These are phyloP conservation scores for Pisolithus marmoratus DNA, from an alignment of 768 basidiomycete species.

Conservation along the genomic window DNA sequence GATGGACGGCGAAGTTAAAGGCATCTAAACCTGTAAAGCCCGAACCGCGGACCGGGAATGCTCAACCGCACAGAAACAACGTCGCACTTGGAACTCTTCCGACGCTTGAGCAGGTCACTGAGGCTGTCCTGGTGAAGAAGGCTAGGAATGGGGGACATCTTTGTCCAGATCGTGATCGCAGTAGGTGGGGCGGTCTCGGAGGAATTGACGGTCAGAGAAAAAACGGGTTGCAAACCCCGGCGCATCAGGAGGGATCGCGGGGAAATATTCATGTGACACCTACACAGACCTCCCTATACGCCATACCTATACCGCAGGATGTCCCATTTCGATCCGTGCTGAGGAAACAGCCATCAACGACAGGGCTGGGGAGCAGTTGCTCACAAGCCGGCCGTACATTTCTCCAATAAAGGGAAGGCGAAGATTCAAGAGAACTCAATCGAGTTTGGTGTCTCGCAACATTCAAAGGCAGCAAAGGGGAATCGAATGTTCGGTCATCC, in stretches of 20 bases:
- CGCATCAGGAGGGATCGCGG: neutral
- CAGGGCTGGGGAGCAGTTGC: conserved; percentile 4
- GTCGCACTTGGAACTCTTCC: conserved; percentile 4
- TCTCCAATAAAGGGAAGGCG: conserved; percentile 3
- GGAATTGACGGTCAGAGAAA: neutral
- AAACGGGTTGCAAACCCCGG: neutral
- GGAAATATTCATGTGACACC: neutral
- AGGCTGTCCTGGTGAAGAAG: conserved; percentile 5
- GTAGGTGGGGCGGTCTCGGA: conserved; percentile 1
- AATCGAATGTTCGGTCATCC: conserved; percentile 15
- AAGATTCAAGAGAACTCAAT: neutral
- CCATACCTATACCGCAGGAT: conserved; percentile 6
- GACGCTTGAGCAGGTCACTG: conserved; percentile 17
- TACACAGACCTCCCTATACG: conserved; percentile 8
- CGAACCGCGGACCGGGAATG: neutral
- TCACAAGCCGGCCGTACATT: conserved; percentile 1
- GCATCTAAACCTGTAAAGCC: neutral
- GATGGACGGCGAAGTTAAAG: neutral
- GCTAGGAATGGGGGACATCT: neutral
- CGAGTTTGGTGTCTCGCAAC: neutral
- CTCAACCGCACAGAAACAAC: neutral
- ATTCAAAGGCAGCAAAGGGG: neutral
- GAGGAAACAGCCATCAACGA: conserved; percentile 4
- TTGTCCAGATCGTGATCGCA: neutral
- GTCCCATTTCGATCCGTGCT: conserved; percentile 2